A percentile compares a stretch with the other conserved stretches of the same genome.
phyloP scores from a whole-genome alignment of 176 grass and related monocot species.

The Phoenix dactylifera region DNA sequence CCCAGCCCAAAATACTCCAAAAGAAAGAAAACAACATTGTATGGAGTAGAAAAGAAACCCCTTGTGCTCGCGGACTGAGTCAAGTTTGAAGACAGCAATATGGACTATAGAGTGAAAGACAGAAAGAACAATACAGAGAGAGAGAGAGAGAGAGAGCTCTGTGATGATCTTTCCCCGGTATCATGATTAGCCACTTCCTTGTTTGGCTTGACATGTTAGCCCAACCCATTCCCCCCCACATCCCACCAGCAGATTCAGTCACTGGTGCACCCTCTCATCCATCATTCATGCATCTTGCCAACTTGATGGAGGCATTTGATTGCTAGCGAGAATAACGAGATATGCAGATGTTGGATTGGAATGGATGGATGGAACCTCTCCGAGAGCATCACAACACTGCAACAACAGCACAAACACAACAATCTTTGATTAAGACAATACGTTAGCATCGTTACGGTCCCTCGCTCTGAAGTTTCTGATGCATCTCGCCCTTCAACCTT shows the following conservation, averaged over 20 bases:
- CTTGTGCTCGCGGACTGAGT: neutral
- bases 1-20: neutral
- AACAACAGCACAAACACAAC: neutral
- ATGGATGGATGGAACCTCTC: neutral
- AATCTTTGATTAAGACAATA: conserved; percentile 4
- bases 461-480: neutral
- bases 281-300: neutral
- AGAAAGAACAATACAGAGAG: neutral
- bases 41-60: neutral
- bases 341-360: no score
- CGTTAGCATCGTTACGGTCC: neutral
- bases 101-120: no score
- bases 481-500: no score
- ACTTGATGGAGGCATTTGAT: neutral
- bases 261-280: neutral
- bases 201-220: conserved; percentile 2
- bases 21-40: conserved; percentile 1
- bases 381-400: neutral
- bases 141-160: neutral
- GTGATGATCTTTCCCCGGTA: conserved; percentile 5
- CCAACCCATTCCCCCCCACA: neutral
- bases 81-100: no score
- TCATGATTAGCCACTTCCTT: conserved; percentile 24
- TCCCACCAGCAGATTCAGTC: neutral
- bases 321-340: neutral